phyloP scores from a whole-genome alignment of 2,329 filamentous ascomycete species.

The Zasmidium angulare region DNA sequence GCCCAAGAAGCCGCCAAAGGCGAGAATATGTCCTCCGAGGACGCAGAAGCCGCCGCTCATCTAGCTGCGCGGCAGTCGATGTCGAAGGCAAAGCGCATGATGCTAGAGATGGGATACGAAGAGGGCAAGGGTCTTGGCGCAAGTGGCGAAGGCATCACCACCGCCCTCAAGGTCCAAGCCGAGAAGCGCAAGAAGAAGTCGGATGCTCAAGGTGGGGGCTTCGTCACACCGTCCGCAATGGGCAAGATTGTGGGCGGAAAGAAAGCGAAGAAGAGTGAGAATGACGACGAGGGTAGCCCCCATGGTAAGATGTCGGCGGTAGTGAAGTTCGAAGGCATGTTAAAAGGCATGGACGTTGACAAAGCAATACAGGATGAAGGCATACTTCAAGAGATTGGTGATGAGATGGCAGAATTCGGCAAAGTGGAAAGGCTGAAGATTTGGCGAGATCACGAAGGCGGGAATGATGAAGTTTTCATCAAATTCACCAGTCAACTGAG shows the following conservation, averaged over 20 bases:
- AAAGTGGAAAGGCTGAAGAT: constrained; percentile 50
- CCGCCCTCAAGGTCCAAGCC: constrained; percentile 79
- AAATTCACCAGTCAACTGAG: constrained; percentile 86
- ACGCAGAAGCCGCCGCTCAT: constrained; percentile 30
- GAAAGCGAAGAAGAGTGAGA: constrained; percentile 48
- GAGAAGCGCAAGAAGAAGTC: constrained; percentile 79
- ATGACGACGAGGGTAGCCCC: constrained; percentile 32
- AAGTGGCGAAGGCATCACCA: constrained; percentile 76
- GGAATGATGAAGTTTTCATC: constrained; percentile 69
- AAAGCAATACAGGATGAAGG: constrained; percentile 69
- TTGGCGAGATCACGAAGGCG: constrained; percentile 54
- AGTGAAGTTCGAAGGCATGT: constrained; percentile 78
- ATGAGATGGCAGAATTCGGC: constrained; percentile 73
- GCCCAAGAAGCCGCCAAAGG: constrained; percentile 45
- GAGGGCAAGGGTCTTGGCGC: constrained; percentile 86
- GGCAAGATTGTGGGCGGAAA: constrained; percentile 81
- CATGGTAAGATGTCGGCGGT: constrained; percentile 70
- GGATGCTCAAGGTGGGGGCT: constrained; percentile 77
- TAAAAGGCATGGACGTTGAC: constrained; percentile 78
- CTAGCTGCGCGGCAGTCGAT: constrained; percentile 63
- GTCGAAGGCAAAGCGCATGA: constrained; percentile 79
- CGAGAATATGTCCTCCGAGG: neutral
- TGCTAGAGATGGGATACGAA: constrained; percentile 92
- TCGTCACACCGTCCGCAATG: constrained; percentile 64
- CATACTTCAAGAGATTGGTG: constrained; percentile 90